Conservation (phyloP, 106 monocot genomes). For the Platanthera guangdongensis region DNA sequence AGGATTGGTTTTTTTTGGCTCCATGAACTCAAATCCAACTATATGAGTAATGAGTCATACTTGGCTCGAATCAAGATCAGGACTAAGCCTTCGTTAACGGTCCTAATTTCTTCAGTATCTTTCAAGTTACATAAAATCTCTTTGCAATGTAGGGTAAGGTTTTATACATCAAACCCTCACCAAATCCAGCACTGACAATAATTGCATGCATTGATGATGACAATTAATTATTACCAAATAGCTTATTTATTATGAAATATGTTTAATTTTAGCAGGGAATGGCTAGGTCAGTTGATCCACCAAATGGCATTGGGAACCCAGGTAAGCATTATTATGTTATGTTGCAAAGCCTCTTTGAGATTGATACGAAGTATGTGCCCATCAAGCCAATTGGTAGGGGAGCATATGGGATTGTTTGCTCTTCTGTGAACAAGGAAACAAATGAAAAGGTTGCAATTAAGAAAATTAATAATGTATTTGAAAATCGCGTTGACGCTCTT, state of each 20-base stretch:
- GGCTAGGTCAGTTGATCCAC: slow-evolving; percentile 52
- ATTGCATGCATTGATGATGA: no score
- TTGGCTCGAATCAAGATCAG: no score
- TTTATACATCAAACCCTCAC: no score
- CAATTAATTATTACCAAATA: neutral
- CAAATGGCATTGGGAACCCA: slow-evolving; percentile 44
- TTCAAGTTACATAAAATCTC: no score
- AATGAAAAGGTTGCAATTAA: slow-evolving; percentile 70
- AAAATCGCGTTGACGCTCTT: slow-evolving; percentile 62
- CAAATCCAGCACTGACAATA: no score
- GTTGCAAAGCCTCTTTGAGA: slow-evolving; percentile 68
- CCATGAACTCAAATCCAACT: no score
- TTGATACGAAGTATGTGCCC: slow-evolving; percentile 65
- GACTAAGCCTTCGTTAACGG: no score
- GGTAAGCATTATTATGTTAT: slow-evolving; percentile 62
- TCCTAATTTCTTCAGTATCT: no score
- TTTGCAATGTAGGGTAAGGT: no score
- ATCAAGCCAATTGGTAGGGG: slow-evolving; percentile 71
- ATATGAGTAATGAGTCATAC: no score
- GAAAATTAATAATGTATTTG: slow-evolving; percentile 64
- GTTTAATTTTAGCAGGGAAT: slow-evolving; percentile 14
- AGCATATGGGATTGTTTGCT: slow-evolving; percentile 71
- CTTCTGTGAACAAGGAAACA: slow-evolving; percentile 55
- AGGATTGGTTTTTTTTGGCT: no score
- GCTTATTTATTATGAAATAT: neutral